A percentile compares a stretch with the other conserved stretches of the same genome.
Evolutionary conservation across 2,329 filamentous ascomycete genomes (phyloP).

Genomic region (Fusarium annulatum): DNA sequence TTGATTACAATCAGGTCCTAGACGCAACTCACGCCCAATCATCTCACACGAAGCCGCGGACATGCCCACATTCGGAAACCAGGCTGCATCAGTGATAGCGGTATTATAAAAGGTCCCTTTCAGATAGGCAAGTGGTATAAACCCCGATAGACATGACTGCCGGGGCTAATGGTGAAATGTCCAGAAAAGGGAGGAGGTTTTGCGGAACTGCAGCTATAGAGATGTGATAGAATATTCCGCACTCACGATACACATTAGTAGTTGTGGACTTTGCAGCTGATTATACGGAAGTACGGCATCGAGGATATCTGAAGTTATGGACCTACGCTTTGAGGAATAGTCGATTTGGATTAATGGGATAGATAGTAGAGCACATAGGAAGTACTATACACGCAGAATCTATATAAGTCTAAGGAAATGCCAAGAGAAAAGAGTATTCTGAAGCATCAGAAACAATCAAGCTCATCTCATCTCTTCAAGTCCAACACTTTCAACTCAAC

Average conservation of each 20-base stretch:
- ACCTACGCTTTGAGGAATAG: slow-evolving; percentile 9
- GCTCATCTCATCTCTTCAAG: not conserved
- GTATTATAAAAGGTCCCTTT: slow-evolving; percentile 15
- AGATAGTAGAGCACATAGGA: not conserved
- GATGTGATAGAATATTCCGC: not conserved
- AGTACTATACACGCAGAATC: fast-evolving
- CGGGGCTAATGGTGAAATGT: slow-evolving; percentile 3
- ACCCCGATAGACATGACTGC: not conserved
- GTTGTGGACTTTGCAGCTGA: not conserved
- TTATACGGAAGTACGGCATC: slow-evolving; percentile 2
- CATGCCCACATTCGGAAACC: not conserved
- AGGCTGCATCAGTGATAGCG: slow-evolving; percentile 3
- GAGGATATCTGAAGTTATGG: not conserved
- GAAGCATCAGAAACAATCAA: not conserved
- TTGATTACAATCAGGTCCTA: not conserved
- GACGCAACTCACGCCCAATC: not conserved
- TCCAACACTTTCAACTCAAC: not conserved
- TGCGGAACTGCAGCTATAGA: fast-evolving
- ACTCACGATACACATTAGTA: not conserved
- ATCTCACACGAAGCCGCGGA: not conserved
- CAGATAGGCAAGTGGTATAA: slow-evolving; percentile 26
- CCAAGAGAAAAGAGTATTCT: not conserved
- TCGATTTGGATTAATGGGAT: fast-evolving
- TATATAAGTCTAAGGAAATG: not conserved
- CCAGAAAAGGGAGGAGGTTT: slow-evolving; percentile 11